Percentiles rank a stretch among this genome's conserved stretches.
Conservation (phyloP, 2,329 filamentous ascomycete genomes). For the Raffaelea deltoideospora region DNA sequence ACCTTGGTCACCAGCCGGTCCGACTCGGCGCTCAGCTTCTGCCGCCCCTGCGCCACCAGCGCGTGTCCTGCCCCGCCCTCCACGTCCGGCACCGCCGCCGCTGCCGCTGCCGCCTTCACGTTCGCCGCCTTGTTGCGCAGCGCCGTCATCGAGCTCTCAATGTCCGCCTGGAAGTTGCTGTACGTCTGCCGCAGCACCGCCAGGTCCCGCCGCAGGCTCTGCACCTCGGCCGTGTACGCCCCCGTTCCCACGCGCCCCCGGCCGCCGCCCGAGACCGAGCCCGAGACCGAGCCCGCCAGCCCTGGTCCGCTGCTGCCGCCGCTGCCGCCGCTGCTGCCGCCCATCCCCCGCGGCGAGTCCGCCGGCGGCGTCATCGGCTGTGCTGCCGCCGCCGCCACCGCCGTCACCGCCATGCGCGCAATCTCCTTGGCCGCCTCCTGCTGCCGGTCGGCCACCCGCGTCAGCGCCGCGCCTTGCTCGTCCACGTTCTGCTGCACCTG, state of each 20-base stretch:
- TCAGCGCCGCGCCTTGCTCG: conserved; percentile 67
- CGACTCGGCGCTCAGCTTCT: conserved; percentile 71
- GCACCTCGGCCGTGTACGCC: conserved; percentile 64
- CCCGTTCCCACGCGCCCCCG: too few relatives aligned
- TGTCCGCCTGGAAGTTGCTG: conserved; percentile 75
- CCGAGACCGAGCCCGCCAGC: conserved; percentile 12
- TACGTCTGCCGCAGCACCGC: conserved; percentile 89
- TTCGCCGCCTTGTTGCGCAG: conserved; percentile 68
- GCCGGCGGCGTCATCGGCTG: conserved; percentile 21
- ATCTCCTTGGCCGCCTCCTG: conserved; percentile 82
- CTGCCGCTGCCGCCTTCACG: conserved; percentile 62
- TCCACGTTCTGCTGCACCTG: conserved; percentile 72
- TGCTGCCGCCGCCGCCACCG: conserved; percentile 17
- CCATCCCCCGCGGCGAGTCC: conserved; percentile 35
- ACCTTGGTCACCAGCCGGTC: conserved; percentile 84
- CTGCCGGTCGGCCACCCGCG: conserved; percentile 79
- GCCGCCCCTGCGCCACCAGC: conserved; percentile 78
- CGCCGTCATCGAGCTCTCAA: conserved; percentile 72
- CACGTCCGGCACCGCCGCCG: conserved; percentile 53
- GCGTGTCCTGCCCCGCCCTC: conserved; percentile 67
- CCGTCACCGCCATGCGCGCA: conserved; percentile 35
- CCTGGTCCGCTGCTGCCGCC: conserved; percentile 28
- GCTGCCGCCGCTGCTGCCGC: conserved; percentile 25
- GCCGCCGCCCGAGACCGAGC: conserved; percentile 24
- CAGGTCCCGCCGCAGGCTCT: conserved; percentile 71